These are phyloP conservation scores for Ophiognomonia clavigignenti-juglandacearum DNA, from an alignment of 2,329 filamentous ascomycete genomes.

Conservation along the genomic window DNA sequence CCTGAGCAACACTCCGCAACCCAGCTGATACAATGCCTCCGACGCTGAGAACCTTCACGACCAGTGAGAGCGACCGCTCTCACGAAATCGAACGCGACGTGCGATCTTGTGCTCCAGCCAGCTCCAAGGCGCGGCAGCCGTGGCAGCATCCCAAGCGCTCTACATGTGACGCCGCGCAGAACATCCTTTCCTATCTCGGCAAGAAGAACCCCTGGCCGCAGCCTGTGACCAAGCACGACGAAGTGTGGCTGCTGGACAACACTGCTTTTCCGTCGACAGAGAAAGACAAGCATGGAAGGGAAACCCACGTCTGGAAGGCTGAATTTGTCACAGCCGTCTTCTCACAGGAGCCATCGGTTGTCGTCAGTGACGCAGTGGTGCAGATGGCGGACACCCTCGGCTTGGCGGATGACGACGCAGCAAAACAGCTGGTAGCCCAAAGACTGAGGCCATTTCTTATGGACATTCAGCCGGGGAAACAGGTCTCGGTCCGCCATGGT, in stretches of 20 bases:
- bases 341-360: constrained; percentile 62
- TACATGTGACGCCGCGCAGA: constrained; percentile 19
- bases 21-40: constrained; percentile 2
- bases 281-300: constrained; percentile 25
- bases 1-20: constrained; percentile 3
- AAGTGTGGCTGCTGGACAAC: constrained; percentile 87
- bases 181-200: constrained; percentile 46
- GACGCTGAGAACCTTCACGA: background rate
- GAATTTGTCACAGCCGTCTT: constrained; percentile 85
- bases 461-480: constrained; percentile 65
- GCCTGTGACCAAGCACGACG: constrained; percentile 59
- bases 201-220: constrained; percentile 53
- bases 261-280: constrained; percentile 63
- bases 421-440: constrained; percentile 54
- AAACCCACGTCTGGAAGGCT: constrained; percentile 58
- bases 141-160: background rate
- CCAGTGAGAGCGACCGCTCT: constrained; percentile 4
- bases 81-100: constrained; percentile 6
- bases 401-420: constrained; percentile 54
- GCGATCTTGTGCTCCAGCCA: background rate
- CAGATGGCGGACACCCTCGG: constrained; percentile 66
- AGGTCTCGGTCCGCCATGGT: constrained; percentile 59
- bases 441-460: constrained; percentile 75
- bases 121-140: background rate
- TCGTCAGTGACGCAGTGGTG: constrained; percentile 64